These are phyloP conservation scores for Naganishia albida DNA, from an alignment of 1,284 basidiomycete genomes.

Conservation along the genomic window DNA sequence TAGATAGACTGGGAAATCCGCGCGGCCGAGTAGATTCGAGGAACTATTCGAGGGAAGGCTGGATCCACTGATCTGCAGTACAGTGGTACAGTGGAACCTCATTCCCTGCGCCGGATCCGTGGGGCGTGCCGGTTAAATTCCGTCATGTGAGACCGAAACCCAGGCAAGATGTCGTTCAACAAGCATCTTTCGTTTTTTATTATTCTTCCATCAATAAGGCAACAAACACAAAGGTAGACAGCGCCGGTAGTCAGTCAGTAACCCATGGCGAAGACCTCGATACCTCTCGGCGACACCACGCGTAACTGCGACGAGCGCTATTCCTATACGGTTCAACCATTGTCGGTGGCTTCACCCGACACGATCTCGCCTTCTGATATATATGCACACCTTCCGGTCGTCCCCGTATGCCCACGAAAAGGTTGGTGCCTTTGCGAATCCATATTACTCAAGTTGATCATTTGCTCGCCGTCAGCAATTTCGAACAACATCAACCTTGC, in stretches of 20 bases:
- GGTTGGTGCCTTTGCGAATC: conserved; percentile 4
- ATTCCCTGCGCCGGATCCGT: neutral
- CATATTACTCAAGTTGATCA: neutral
- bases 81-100: too few species aligned
- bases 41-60: too few species aligned
- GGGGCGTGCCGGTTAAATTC: neutral
- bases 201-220: conserved; percentile 1
- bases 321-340: conserved; percentile 15
- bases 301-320: conserved; percentile 7
- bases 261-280: conserved; percentile 1
- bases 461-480: neutral
- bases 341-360: neutral
- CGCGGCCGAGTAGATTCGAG: too few species aligned
- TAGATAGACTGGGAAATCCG: too few species aligned
- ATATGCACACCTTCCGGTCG: neutral
- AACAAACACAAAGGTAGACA: neutral
- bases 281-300: conserved; percentile 5
- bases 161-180: neutral
- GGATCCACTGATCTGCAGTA: too few species aligned
- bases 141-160: conserved; percentile 5
- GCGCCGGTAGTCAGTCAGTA: conserved; percentile 5
- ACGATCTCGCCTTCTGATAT: conserved; percentile 1
- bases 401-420: neutral
- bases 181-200: neutral
- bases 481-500: neutral